Base-by-base conservation (phyloP, 2,329 filamentous ascomycete genomes). In the Xylariales sp. region DNA sequence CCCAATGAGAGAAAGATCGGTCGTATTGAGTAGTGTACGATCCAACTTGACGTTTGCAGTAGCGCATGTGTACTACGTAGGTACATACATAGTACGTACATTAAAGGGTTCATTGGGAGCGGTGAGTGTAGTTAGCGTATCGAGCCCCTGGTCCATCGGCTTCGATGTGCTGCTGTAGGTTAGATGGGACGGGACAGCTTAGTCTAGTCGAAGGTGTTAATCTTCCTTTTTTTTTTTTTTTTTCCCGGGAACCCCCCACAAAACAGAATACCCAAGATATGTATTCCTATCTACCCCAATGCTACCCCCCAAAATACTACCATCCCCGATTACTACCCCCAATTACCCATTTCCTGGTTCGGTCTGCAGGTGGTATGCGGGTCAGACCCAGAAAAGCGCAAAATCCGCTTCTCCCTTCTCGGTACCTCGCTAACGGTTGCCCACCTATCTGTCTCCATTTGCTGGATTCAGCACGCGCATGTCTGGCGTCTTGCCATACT, bases 51-150 rank as follows among this genome's bases (percentile, higher is more conserved):
- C 30, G 23, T 45, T 61, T 34, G 18, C 12, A 32, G 12, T 16
- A 50, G 28, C 9, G 48, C 28, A 16, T 50, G 30, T 43, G 48
- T 63, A 48, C 64, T n/a, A n/a, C n/a, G n/a, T 23, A 23, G 23
- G 23, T 23, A 23, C 23, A 23, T 23, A 23, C 23, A 23, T 23
- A 23, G 23, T 23, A 23, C 23, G 23, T 23, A 23, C 23, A 59
- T 48, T 4, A 54, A 41, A 41, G 54, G 41, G 54, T 58, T 63
- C n/a, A 18, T 12, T 48, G 7, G 65, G 30, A 65, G 61, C 61
- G 65, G 61, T 68, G 65, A 68, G 62, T 7, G 45, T 39, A 32
- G 50, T n/a, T 64, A 67, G 65, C 30, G 65, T 53, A 41, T 48
- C 23, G 14, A 57, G 30, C 36, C 63, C 61, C 61, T 56, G 55